Conservation (phyloP, 768 basidiomycete genomes). For the Termitomyces sp. region DNA sequence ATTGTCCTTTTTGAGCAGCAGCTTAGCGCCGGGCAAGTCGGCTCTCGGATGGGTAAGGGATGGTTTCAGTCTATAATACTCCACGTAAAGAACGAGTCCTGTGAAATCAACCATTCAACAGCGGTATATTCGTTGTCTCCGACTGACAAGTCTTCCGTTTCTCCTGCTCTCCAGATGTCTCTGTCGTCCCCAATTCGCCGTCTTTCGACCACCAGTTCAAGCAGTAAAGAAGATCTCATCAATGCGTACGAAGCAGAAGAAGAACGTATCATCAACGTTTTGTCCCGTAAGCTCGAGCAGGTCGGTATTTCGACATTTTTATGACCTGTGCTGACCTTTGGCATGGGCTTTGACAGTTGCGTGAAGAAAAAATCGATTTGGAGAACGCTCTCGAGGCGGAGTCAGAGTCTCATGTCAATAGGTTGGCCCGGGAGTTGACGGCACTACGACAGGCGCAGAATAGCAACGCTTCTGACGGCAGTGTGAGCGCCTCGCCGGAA, state of each 20-base stretch:
- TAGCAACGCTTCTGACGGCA: conserved; percentile 19
- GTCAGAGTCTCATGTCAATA: conserved; percentile 80
- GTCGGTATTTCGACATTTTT: conserved; percentile 29
- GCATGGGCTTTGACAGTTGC: conserved; percentile 39
- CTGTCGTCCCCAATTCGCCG: conserved; percentile 57
- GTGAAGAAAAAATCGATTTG: conserved; percentile 79
- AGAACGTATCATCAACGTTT: conserved; percentile 79
- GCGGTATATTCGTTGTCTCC: neutral
- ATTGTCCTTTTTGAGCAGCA: neutral
- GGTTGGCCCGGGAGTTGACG: conserved; percentile 64
- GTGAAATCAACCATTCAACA: conserved; percentile 9
- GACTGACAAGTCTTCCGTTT: neutral
- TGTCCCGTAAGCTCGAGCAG: conserved; percentile 82
- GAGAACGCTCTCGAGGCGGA: conserved; percentile 83
- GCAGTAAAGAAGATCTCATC: conserved; percentile 68
- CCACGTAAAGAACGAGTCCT: conserved; percentile 19
- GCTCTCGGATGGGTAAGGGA: conserved; percentile 8
- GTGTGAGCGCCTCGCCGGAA: conserved; percentile 28
- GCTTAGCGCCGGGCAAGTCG: neutral
- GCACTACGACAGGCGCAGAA: conserved; percentile 59
- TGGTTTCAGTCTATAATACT: conserved; percentile 10
- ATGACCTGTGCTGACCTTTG: neutral
- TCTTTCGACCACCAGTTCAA: conserved; percentile 47
- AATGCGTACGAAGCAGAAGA: conserved; percentile 90
- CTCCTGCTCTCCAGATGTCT: conserved; percentile 24